Evolutionary conservation across 148 eudicot genomes (phyloP).

Genomic region (Simmondsia chinensis): DNA sequence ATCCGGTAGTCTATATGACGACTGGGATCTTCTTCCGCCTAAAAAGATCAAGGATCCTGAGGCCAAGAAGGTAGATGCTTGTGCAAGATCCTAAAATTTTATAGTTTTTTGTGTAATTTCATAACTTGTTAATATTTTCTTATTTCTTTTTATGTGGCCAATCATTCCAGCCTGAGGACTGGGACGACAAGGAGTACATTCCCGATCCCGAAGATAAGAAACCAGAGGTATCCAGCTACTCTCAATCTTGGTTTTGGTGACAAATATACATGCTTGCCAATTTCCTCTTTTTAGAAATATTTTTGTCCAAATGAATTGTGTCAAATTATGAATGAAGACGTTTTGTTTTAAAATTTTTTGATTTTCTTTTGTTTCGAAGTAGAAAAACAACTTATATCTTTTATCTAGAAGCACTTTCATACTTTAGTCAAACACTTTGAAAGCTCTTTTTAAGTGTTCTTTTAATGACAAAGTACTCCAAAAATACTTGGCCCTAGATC

Average conservation of each 20-base stretch:
- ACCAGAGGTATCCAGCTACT: constrained; percentile 50
- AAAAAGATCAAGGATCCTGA: constrained; percentile 88
- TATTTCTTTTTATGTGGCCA: constrained; percentile 2
- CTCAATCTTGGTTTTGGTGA: background rate
- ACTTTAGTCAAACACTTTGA: too few relatives aligned
- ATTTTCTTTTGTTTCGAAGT: too few relatives aligned
- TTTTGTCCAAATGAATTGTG: too few relatives aligned
- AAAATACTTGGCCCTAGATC: too few relatives aligned
- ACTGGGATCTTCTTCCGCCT: constrained; percentile 87
- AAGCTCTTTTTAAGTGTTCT: too few relatives aligned
- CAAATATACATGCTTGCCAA: too few relatives aligned
- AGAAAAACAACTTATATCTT: too few relatives aligned
- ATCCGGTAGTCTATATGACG: constrained; percentile 68
- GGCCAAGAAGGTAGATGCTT: constrained; percentile 61
- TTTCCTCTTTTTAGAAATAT: too few relatives aligned
- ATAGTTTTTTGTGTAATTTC: background rate
- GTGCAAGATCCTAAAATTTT: background rate
- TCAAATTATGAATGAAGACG: too few relatives aligned
- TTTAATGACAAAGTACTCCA: too few relatives aligned
- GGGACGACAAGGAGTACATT: constrained; percentile 96
- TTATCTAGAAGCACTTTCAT: too few relatives aligned
- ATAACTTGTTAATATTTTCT: constrained; percentile 8
- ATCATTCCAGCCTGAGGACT: constrained; percentile 78
- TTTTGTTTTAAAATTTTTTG: background rate
- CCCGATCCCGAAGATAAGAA: constrained; percentile 95